These are phyloP conservation scores for Verbena officinalis DNA, from an alignment of 257 asterid species.

Conservation along the genomic window DNA sequence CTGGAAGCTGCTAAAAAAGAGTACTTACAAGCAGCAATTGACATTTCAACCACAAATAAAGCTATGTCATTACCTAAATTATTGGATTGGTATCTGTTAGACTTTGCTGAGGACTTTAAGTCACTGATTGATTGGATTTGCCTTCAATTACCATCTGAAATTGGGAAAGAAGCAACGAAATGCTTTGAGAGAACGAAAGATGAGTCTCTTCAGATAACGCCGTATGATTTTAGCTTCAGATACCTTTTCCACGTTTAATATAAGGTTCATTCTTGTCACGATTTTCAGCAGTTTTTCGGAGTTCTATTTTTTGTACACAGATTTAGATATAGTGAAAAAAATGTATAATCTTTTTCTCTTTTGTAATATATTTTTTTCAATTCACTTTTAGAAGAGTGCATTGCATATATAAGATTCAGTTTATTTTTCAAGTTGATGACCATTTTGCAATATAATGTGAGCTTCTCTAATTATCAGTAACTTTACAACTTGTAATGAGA, in stretches of 20 bases:
- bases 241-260: slow-evolving; percentile 67
- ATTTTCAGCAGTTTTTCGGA: slow-evolving; percentile 39
- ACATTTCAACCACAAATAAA: slow-evolving; percentile 50
- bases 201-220: slow-evolving; percentile 66
- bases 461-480: background rate
- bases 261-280: slow-evolving; percentile 19
- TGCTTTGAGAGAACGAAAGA: slow-evolving; percentile 59
- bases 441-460: background rate
- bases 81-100: slow-evolving; percentile 86
- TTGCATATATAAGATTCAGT: background rate
- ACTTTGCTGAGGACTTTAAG: slow-evolving; percentile 83
- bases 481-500: too few relatives aligned
- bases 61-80: slow-evolving; percentile 78
- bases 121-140: slow-evolving; percentile 89
- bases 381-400: slow-evolving; percentile 21
- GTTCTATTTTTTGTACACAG: slow-evolving; percentile 34
- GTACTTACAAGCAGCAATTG: slow-evolving; percentile 77
- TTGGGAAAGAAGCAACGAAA: slow-evolving; percentile 65
- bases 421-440: background rate
- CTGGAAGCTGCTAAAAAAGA: slow-evolving; percentile 79
- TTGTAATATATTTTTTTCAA: slow-evolving; percentile 44
- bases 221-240: slow-evolving; percentile 87
- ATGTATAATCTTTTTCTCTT: slow-evolving; percentile 29
- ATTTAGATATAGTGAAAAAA: slow-evolving; percentile 35
- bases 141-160: slow-evolving; percentile 69